Evolutionary conservation across 306 rosid species (phyloP), one percentile per base, ranked within the genome.

Genomic region (Lithocarpus polystachyus): DNA sequence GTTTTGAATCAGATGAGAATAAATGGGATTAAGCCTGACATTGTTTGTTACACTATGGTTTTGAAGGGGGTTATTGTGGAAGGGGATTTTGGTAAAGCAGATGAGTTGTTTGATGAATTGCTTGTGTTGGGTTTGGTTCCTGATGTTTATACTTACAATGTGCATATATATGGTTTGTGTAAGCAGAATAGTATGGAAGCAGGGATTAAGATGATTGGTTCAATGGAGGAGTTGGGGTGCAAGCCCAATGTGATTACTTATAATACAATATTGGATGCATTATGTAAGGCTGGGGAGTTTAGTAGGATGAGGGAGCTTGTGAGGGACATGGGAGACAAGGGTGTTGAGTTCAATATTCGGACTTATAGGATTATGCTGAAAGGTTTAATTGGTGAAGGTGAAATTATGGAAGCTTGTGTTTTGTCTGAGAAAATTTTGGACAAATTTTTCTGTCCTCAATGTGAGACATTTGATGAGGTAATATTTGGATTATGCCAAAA

Each of bases 31-130:
- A 89, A 89, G 79, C 97, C 97, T 33, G 93, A 90, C 57, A 76
- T 88, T 81, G 91, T 92, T 76, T 89, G 91, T 68, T 94, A 92
- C 77, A 94, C 94, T 20, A 92, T 86, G 93, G 90, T 92, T 80
- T 84, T 94, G 69, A 86, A 84, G 75, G 90, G 88, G 2, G 31
- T 91, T 67, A 83, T 90, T 5, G 81, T 71, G 6, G 87, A 86
- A 75, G 89, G 88, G 33, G 79, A 87, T 53, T 87, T 79, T 71
- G 74, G 19, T 65, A 86, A 71, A 65, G 88, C 93, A 20, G 91
- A 87, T 74, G 83, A 87, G 75, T 73, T 90, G 79, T 94, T 92
- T 53, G 94, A 94, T 80, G 97, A 94, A 82, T 75, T 92, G 86
- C 89, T 92, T 74, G 87, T 94, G 13, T 84, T 86, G 45, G 97